A percentile compares a stretch with the other conserved stretches of the same genome.
phyloP scores from a whole-genome alignment of 2,329 filamentous ascomycete genomes.

The Ophiostoma australiae region DNA sequence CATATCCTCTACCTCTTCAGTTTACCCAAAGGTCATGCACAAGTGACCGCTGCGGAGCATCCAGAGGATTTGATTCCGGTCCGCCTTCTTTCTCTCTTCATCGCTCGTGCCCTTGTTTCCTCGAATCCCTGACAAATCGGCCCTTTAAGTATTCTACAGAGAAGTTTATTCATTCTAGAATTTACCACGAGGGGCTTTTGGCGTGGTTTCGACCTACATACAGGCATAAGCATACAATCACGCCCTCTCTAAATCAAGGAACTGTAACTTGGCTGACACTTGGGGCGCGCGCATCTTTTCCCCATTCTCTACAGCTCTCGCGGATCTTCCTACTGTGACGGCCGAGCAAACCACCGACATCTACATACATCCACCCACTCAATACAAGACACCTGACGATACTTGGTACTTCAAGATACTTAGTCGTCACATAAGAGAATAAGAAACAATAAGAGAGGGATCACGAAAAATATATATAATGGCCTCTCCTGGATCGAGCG shows the following conservation, averaged over 20 bases:
- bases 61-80: constrained; percentile 33
- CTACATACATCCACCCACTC: not conserved
- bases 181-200: not conserved
- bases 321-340: constrained; percentile 27
- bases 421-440: not conserved
- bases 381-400: not conserved
- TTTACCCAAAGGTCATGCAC: constrained; percentile 27
- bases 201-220: not conserved
- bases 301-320: constrained; percentile 25
- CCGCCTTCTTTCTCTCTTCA: constrained; percentile 28
- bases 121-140: not conserved
- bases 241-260: constrained; percentile 4
- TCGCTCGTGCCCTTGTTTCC: not conserved
- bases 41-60: constrained; percentile 27
- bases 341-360: constrained; percentile 7
- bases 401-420: not conserved
- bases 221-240: not conserved
- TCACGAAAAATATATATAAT: constrained; percentile 26
- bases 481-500: constrained; percentile 49
- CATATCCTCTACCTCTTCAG: not conserved
- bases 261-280: constrained; percentile 26
- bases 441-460: not conserved
- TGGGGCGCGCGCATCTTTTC: constrained; percentile 15
- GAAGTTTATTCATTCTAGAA: not conserved
- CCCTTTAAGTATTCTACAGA: constrained; percentile 5